phyloP scores from a whole-genome alignment of 306 rosid species.

The Cicer pinnatifidum region DNA sequence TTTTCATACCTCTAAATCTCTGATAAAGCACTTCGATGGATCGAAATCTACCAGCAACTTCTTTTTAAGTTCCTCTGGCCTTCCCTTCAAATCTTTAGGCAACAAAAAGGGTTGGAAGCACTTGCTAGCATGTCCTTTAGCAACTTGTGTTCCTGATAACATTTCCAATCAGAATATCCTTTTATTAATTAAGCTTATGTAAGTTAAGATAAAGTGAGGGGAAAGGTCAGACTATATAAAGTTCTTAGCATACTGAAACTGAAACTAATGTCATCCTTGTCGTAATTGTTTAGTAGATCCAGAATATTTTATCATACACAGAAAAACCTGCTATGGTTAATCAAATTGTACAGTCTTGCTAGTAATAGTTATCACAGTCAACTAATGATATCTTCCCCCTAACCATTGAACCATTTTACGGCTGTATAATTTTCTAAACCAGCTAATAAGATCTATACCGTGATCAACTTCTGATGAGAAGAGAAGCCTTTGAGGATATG shows the following conservation, averaged over 20 bases:
- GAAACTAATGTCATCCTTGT: not conserved
- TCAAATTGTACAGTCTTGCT: slow-evolving; percentile 25
- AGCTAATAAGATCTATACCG: slow-evolving; percentile 56
- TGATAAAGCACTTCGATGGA: slow-evolving; percentile 72
- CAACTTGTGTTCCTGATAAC: slow-evolving; percentile 69
- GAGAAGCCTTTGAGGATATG: slow-evolving; percentile 88
- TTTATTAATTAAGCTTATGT: slow-evolving; percentile 21
- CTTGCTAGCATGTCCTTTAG: slow-evolving; percentile 68
- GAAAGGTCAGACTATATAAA: slow-evolving; percentile 12
- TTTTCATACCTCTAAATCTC: slow-evolving; percentile 72
- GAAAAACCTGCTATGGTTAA: slow-evolving; percentile 18
- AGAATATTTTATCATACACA: slow-evolving; percentile 10
- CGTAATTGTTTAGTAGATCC: not conserved
- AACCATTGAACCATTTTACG: not conserved
- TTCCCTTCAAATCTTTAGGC: slow-evolving; percentile 70
- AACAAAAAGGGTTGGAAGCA: slow-evolving; percentile 72
- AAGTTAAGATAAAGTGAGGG: slow-evolving; percentile 24
- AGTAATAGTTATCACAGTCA: slow-evolving; percentile 18
- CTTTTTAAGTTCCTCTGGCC: slow-evolving; percentile 61
- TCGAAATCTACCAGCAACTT: slow-evolving; percentile 80
- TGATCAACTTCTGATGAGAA: slow-evolving; percentile 74
- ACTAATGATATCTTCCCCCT: slow-evolving; percentile 5
- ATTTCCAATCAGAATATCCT: slow-evolving; percentile 30
- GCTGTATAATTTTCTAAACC: slow-evolving; percentile 5
- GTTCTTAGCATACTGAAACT: not conserved